These are phyloP conservation scores for Podaxis rugospora DNA, from an alignment of 768 basidiomycete genomes.

Conservation along the genomic window DNA sequence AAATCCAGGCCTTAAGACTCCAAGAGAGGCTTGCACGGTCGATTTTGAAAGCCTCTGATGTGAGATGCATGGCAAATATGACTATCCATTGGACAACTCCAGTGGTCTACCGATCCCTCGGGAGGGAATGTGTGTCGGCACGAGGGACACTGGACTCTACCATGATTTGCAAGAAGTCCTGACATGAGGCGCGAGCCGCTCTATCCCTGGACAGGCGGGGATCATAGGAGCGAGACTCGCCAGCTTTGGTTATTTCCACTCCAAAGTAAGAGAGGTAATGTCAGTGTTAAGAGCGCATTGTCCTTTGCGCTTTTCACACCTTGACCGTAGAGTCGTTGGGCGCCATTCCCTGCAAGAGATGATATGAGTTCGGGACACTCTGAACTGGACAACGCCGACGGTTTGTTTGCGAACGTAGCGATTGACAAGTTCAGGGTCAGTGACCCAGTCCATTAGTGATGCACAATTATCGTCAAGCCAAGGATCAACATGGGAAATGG, in stretches of 20 bases:
- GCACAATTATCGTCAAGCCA: background rate
- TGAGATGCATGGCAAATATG: slow-evolving; percentile 23
- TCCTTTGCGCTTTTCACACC: no score
- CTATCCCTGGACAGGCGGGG: background rate
- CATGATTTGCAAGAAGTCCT: slow-evolving; percentile 27
- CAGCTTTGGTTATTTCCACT: background rate
- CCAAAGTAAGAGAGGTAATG: background rate
- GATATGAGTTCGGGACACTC: no score
- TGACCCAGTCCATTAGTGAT: no score
- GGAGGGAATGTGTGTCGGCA: slow-evolving; percentile 15
- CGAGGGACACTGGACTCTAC: slow-evolving; percentile 11
- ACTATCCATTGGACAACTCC: slow-evolving; percentile 16
- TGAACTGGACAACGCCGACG: no score
- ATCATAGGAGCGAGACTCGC: background rate
- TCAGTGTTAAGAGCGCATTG: no score
- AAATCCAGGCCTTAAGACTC: background rate
- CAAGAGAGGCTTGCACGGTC: background rate
- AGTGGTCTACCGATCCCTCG: slow-evolving; percentile 16
- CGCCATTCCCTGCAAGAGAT: no score
- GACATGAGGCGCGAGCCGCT: slow-evolving; percentile 15
- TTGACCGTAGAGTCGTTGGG: no score
- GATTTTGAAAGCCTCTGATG: background rate
- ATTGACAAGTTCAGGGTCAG: no score
- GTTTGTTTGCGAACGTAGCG: no score
- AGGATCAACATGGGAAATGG: background rate